Percentiles rank a stretch among this genome's conserved stretches.
These are phyloP conservation scores for Saccharomycopsis malanga DNA, from an alignment of 805 yeast species.

Conservation along the genomic window DNA sequence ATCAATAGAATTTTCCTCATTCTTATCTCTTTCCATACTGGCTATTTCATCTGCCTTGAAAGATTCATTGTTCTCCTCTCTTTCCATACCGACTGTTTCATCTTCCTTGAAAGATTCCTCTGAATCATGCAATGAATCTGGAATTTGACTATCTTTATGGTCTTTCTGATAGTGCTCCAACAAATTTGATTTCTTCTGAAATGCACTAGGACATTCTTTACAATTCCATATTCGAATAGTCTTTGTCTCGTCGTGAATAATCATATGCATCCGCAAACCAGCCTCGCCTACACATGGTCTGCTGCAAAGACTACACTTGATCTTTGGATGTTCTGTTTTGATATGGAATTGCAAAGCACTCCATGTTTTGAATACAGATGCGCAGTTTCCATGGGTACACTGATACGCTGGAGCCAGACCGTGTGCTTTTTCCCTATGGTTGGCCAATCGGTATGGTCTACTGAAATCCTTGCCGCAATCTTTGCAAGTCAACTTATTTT, in stretches of 20 bases:
- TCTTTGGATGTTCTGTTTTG: conserved; percentile 64
- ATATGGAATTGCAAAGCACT: conserved; percentile 65
- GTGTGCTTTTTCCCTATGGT: conserved; percentile 64
- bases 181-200: conserved; percentile 50
- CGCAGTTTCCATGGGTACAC: conserved; percentile 60
- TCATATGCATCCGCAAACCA: conserved; percentile 69
- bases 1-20: not conserved
- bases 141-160: conserved; percentile 27
- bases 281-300: conserved; percentile 65
- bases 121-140: not conserved
- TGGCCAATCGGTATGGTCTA: conserved; percentile 56
- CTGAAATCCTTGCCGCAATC: conserved; percentile 59
- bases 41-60: not conserved
- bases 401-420: conserved; percentile 46
- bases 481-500: conserved; percentile 44
- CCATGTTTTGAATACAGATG: conserved; percentile 58
- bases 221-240: conserved; percentile 65
- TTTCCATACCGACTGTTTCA: not conserved
- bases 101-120: not conserved
- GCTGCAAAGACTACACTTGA: conserved; percentile 57
- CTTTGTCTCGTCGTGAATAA: conserved; percentile 50
- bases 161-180: conserved; percentile 46
- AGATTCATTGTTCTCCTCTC: not conserved
- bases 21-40: not conserved
- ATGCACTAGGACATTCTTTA: conserved; percentile 41